phyloP scores from a whole-genome alignment of 345 rosid species.

The Murraya koenigii region DNA sequence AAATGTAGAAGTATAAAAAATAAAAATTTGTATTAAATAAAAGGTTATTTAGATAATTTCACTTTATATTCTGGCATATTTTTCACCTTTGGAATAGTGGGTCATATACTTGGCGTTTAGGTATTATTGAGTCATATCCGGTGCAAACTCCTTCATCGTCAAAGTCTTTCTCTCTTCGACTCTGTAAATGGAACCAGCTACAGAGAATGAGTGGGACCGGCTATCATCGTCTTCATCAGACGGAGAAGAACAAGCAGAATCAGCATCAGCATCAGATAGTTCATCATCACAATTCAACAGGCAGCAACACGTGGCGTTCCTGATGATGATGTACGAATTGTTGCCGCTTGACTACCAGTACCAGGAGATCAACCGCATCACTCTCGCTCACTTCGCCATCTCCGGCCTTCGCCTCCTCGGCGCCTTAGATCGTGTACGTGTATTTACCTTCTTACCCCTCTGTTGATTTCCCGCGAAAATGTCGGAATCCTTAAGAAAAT shows the following conservation, averaged over 20 bases:
- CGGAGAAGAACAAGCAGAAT: constrained; percentile 24
- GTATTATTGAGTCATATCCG: no score
- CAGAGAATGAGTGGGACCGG: constrained; percentile 1
- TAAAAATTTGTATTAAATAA: no score
- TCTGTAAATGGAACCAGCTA: neutral
- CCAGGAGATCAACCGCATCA: constrained; percentile 85
- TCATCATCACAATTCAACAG: constrained; percentile 38
- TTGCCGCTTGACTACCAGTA: constrained; percentile 67
- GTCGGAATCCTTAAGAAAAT: neutral
- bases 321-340: constrained; percentile 77
- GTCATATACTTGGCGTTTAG: no score
- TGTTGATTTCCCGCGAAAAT: constrained; percentile 3
- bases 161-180: neutral
- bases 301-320: constrained; percentile 58
- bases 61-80: no score
- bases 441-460: neutral
- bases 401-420: constrained; percentile 76
- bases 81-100: no score
- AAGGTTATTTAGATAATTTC: no score
- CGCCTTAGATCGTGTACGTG: constrained; percentile 58
- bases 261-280: constrained; percentile 15
- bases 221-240: constrained; percentile 16
- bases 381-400: constrained; percentile 78
- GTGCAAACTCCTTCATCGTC: neutral
- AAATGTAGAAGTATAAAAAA: no score